Conservation (phyloP, 2,329 filamentous ascomycete genomes). For the Hortaea sp. region DNA sequence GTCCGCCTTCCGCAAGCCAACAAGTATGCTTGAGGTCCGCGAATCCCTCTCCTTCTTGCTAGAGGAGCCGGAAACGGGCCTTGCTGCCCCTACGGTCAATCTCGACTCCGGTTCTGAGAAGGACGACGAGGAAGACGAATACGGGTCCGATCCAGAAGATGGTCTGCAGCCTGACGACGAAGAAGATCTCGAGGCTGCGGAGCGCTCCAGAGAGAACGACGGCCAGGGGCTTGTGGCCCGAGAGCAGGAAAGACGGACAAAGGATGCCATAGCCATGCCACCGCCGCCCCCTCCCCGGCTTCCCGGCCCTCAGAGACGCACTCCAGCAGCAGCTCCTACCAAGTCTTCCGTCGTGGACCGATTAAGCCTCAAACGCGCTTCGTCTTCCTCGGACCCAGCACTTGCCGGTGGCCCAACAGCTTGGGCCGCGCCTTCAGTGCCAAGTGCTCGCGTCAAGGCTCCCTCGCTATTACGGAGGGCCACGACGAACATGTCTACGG, state of each 20-base stretch:
- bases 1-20: slow-evolving; percentile 50
- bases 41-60: slow-evolving; percentile 76
- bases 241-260: not conserved
- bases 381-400: slow-evolving; percentile 4
- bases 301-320: slow-evolving; percentile 26
- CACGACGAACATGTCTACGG: slow-evolving; percentile 45
- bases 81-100: slow-evolving; percentile 7
- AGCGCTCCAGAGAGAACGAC: slow-evolving; percentile 19
- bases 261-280: slow-evolving; percentile 16
- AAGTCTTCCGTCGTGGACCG: slow-evolving; percentile 55
- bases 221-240: slow-evolving; percentile 7
- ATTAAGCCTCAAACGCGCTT: slow-evolving; percentile 50
- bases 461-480: slow-evolving; percentile 63
- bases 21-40: slow-evolving; percentile 69
- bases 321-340: slow-evolving; percentile 16
- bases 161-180: slow-evolving; percentile 42
- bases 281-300: slow-evolving; percentile 28
- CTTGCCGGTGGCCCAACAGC: slow-evolving; percentile 14
- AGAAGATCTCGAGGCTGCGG: slow-evolving; percentile 40
- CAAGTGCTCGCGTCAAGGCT: slow-evolving; percentile 48
- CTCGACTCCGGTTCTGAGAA: slow-evolving; percentile 31
- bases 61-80: slow-evolving; percentile 44
- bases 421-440: slow-evolving; percentile 30
- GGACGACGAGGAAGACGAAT: slow-evolving; percentile 38
- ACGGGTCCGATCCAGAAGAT: slow-evolving; percentile 36